Conservation (phyloP, 2,329 filamentous ascomycete genomes). For the Triangularia verruculosa region DNA sequence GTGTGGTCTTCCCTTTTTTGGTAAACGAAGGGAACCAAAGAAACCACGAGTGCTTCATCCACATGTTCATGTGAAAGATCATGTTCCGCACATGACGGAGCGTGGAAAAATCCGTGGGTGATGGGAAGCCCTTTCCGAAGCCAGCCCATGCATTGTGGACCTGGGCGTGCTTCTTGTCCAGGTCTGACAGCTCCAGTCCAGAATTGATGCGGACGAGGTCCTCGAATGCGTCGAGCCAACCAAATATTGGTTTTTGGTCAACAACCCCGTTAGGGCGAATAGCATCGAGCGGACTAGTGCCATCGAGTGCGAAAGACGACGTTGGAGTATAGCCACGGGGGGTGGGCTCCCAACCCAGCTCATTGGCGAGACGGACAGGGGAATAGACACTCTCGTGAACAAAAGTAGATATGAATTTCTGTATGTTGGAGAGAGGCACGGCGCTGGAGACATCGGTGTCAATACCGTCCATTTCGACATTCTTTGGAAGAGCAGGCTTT, state of each 20-base stretch:
- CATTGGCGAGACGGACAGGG: slow-evolving; percentile 42
- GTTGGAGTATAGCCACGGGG: slow-evolving; percentile 38
- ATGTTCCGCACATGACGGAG: background rate
- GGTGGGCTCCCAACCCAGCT: slow-evolving; percentile 42
- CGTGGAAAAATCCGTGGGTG: background rate
- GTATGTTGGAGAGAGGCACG: background rate
- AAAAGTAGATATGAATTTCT: background rate
- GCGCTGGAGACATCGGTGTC: background rate
- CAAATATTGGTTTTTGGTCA: slow-evolving; percentile 36
- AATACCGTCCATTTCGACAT: background rate
- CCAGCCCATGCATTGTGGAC: background rate
- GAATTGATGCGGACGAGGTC: slow-evolving; percentile 51
- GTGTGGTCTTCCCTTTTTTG: background rate
- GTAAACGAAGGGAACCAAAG: background rate
- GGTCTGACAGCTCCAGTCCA: slow-evolving; percentile 41
- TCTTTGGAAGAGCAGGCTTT: background rate
- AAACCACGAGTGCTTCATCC: background rate
- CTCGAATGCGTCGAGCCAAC: slow-evolving; percentile 57
- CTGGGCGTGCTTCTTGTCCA: slow-evolving; percentile 23
- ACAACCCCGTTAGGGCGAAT: background rate
- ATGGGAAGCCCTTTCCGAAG: background rate
- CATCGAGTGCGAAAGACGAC: slow-evolving; percentile 33
- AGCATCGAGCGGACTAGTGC: slow-evolving; percentile 28
- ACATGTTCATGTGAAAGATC: background rate
- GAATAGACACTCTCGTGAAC: slow-evolving; percentile 41